Conservation (phyloP, 2,329 filamentous ascomycete species). For the Xylariaceae sp. region DNA sequence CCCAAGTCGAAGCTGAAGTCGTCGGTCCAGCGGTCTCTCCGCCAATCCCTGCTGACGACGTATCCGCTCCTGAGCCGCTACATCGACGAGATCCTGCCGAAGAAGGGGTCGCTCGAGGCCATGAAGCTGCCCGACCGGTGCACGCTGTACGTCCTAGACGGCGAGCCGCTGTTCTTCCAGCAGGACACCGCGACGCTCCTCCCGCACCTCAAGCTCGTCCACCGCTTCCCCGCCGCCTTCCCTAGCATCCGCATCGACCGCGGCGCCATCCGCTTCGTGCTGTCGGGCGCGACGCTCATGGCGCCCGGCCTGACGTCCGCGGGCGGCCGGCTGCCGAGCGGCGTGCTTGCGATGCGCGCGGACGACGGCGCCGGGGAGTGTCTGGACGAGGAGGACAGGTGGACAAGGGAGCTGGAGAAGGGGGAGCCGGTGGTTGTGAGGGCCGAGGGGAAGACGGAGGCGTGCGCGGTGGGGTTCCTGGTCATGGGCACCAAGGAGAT, state of each 20-base stretch:
- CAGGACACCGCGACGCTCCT: slow-evolving; percentile 70
- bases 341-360: slow-evolving; percentile 25
- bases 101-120: slow-evolving; percentile 84
- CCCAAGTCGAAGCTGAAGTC: slow-evolving; percentile 97
- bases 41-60: slow-evolving; percentile 73
- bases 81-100: slow-evolving; percentile 92
- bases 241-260: slow-evolving; percentile 85
- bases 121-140: slow-evolving; percentile 91
- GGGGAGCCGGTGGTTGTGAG: slow-evolving; percentile 83
- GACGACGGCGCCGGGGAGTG: slow-evolving; percentile 29
- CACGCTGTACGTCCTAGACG: slow-evolving; percentile 79
- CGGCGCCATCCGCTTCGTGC: slow-evolving; percentile 93
- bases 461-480: slow-evolving; percentile 80
- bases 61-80: slow-evolving; percentile 82
- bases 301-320: slow-evolving; percentile 83
- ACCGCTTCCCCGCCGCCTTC: slow-evolving; percentile 83
- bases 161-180: slow-evolving; percentile 85
- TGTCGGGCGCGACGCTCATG: slow-evolving; percentile 92
- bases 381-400: slow-evolving; percentile 39
- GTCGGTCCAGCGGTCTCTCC: slow-evolving; percentile 82
- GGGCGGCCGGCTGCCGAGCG: slow-evolving; percentile 72
- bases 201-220: slow-evolving; percentile 83
- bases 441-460: slow-evolving; percentile 90
- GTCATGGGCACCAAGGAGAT: slow-evolving; percentile 86
- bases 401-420: slow-evolving; percentile 66